Percentiles rank a stretch among this genome's conserved stretches.
phyloP scores from a whole-genome alignment of 75 land plant species.

The Sequoiadendron giganteum region DNA sequence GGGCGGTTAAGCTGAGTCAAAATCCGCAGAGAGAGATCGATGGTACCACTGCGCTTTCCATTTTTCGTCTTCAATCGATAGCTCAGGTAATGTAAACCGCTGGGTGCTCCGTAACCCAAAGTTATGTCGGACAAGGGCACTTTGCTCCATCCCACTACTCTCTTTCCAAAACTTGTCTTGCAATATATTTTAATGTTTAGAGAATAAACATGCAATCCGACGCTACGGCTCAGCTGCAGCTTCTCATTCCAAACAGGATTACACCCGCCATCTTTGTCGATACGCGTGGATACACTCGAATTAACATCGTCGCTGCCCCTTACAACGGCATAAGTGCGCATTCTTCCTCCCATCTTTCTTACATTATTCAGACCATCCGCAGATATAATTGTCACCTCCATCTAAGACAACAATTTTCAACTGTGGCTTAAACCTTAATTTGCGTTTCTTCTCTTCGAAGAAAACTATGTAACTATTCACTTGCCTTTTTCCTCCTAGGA shows the following conservation, averaged over 20 bases:
- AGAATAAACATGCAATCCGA: background rate
- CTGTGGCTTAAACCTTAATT: too few species aligned
- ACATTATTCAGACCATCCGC: background rate
- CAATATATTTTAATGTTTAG: background rate
- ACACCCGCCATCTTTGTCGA: slow-evolving; percentile 1
- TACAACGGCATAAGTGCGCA: background rate
- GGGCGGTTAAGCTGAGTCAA: background rate
- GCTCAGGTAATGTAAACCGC: background rate
- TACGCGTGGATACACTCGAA: background rate
- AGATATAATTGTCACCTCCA: background rate
- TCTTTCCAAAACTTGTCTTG: background rate
- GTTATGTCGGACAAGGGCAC: background rate
- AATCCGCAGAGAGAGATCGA: background rate
- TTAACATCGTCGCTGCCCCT: background rate
- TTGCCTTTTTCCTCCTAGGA: too few species aligned
- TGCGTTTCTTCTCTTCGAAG: too few species aligned
- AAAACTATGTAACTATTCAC: too few species aligned
- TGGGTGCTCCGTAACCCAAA: background rate
- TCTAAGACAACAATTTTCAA: too few species aligned
- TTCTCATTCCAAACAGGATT: slow-evolving; percentile 1
- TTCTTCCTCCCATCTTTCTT: background rate
- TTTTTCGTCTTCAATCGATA: background rate
- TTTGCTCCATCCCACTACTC: background rate
- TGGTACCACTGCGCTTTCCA: background rate
- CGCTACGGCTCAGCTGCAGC: background rate